Evolutionary conservation across 331 rosid genomes (phyloP).

Genomic region (Telfairia occidentalis): DNA sequence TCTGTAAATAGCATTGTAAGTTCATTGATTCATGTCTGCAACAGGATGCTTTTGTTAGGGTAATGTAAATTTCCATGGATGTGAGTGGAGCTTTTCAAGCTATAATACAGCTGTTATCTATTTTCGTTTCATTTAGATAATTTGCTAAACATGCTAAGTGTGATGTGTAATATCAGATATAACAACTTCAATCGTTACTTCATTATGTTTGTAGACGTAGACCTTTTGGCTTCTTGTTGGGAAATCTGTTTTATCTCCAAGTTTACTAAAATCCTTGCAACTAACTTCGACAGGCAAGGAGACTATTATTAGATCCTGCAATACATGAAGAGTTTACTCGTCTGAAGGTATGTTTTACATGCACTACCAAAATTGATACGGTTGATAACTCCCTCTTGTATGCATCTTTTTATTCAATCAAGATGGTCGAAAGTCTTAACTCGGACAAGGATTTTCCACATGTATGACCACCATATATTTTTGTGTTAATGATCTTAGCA

Average conservation of each 20-base stretch:
- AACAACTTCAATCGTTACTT: background rate
- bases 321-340: constrained; percentile 90
- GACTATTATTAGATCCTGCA: constrained; percentile 86
- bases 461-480: background rate
- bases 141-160: background rate
- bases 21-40: background rate
- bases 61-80: background rate
- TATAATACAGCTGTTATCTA: background rate
- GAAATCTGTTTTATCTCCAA: background rate
- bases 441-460: background rate
- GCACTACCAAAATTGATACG: background rate
- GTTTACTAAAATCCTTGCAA: background rate
- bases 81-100: background rate
- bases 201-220: background rate
- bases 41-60: background rate
- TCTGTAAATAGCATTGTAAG: background rate
- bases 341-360: constrained; percentile 48
- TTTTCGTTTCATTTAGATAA: background rate
- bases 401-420: background rate
- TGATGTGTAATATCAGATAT: background rate
- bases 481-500: background rate
- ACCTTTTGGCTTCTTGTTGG: background rate
- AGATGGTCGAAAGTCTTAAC: background rate
- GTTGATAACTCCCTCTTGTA: constrained; percentile 4
- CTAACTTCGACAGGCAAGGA: constrained; percentile 54